Evolutionary conservation across 371 early-diverging fungal species (phyloP), one percentile per base, ranked within the genome.

Genomic region (Apophysomyces trapeziformis): DNA sequence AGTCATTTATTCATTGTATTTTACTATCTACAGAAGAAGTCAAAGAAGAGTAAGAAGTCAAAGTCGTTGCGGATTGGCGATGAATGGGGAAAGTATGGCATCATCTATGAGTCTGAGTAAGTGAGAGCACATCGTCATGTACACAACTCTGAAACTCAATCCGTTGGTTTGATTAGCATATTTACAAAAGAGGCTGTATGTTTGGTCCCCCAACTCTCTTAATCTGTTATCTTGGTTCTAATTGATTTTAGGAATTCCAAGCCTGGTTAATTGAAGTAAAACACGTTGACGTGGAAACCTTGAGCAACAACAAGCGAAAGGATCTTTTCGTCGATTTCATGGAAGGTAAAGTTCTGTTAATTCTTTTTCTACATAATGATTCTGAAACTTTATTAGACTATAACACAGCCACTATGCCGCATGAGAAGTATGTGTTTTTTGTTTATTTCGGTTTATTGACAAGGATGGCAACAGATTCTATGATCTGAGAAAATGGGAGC

Each of bases 191-290:
- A 90, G 63, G 59, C 80, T 16, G 83, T 77, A 47, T 8, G 41
- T 2, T 43, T 21, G n/a, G 39, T 57, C 11, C 16, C 12, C 26
- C 35, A 50, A 47, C 8, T 66, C 38, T 47, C 36, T 32, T 45
- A 37, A 21, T 47, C 16, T 12, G 43, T 43, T 45, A 7, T 57
- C 16, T 58, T 36, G 14, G 14, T 3, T 11, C n/a, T 43, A 16
- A 13, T 38, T 56, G 12, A 7, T 18, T 47, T 16, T 73, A 88
- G 80, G 91, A 92, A 76, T 91, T 90, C 60, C 87, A 90, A 65
- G 85, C 89, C 16, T 92, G 93, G 93, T 60, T 92, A 12, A 75
- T 90, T 57, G 91, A 92, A 63, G 85, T 91, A 39, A 90, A 90
- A 69, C 69, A 86, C 11, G 77, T 83, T 12, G 75, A 85, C 59